phyloP scores from a whole-genome alignment of 2,329 filamentous ascomycete species.

The Leptographium radiaticola region DNA sequence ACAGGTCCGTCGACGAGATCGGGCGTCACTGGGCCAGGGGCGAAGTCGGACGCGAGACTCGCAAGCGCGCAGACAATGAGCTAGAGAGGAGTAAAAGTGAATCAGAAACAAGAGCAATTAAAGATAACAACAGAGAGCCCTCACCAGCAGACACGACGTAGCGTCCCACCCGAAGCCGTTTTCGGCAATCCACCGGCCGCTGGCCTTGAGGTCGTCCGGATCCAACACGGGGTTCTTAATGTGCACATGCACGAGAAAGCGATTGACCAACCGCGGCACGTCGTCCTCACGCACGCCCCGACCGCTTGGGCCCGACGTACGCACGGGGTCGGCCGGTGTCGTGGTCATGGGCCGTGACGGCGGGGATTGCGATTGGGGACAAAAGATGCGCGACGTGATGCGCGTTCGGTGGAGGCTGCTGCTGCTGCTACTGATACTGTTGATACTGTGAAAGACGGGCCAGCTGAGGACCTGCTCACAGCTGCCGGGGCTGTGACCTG shows the following conservation, averaged over 20 bases:
- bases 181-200: slow-evolving; percentile 13
- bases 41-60: background rate
- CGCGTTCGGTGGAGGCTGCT: too few species aligned
- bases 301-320: background rate
- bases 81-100: background rate
- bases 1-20: background rate
- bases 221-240: slow-evolving; percentile 24
- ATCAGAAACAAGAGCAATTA: too few species aligned
- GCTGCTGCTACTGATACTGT: too few species aligned
- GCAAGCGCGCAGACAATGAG: slow-evolving; percentile 1
- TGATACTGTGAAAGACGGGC: background rate
- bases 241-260: slow-evolving; percentile 20
- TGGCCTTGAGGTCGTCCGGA: slow-evolving; percentile 13
- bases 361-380: too few species aligned
- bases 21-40: background rate
- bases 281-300: slow-evolving; percentile 13
- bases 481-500: background rate
- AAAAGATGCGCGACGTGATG: too few species aligned
- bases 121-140: background rate
- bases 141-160: slow-evolving; percentile 18
- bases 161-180: slow-evolving; percentile 20
- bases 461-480: slow-evolving; percentile 2
- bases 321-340: background rate
- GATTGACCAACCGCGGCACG: slow-evolving; percentile 17
- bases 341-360: background rate